These are phyloP conservation scores for Tolypocladium guangdongense DNA, from an alignment of 2,329 filamentous ascomycete species.

Conservation along the genomic window DNA sequence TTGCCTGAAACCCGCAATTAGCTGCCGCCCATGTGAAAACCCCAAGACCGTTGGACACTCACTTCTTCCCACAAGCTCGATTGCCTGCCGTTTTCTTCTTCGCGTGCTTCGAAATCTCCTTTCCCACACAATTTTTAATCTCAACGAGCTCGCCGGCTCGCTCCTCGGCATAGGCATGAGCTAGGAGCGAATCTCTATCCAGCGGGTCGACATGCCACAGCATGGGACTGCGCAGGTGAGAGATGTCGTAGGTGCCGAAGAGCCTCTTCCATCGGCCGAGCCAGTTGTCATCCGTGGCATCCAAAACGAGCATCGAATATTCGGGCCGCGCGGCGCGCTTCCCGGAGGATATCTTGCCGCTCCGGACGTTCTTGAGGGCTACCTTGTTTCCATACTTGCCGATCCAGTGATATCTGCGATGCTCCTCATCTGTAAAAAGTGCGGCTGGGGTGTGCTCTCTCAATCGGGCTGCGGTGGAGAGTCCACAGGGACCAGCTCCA, in stretches of 20 bases:
- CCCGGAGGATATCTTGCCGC: slow-evolving; percentile 16
- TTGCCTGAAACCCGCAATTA: slow-evolving; percentile 19
- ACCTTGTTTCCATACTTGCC: slow-evolving; percentile 51
- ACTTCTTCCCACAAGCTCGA: slow-evolving; percentile 30
- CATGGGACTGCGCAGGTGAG: slow-evolving; percentile 66
- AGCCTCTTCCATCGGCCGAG: slow-evolving; percentile 60
- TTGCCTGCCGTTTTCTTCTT: slow-evolving; percentile 47
- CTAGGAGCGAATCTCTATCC: slow-evolving; percentile 63
- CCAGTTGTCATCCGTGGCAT: slow-evolving; percentile 53
- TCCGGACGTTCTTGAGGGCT: slow-evolving; percentile 38
- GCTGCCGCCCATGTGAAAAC: background rate
- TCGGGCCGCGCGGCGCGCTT: slow-evolving; percentile 8
- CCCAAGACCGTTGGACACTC: slow-evolving; percentile 6
- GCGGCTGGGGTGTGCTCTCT: slow-evolving; percentile 64
- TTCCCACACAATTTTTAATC: slow-evolving; percentile 64
- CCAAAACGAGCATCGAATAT: slow-evolving; percentile 50
- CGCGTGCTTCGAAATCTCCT: slow-evolving; percentile 69
- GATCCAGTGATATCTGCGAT: slow-evolving; percentile 72
- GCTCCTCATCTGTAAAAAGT: slow-evolving; percentile 74
- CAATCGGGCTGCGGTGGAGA: slow-evolving; percentile 62
- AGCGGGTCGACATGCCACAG: slow-evolving; percentile 72
- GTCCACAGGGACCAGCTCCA: slow-evolving; percentile 64
- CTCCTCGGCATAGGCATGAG: slow-evolving; percentile 51
- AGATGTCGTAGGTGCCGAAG: slow-evolving; percentile 59
- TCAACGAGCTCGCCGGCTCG: slow-evolving; percentile 56